phyloP scores from a whole-genome alignment of 1,284 basidiomycete genomes.

The Apiotrichum laibachii region DNA sequence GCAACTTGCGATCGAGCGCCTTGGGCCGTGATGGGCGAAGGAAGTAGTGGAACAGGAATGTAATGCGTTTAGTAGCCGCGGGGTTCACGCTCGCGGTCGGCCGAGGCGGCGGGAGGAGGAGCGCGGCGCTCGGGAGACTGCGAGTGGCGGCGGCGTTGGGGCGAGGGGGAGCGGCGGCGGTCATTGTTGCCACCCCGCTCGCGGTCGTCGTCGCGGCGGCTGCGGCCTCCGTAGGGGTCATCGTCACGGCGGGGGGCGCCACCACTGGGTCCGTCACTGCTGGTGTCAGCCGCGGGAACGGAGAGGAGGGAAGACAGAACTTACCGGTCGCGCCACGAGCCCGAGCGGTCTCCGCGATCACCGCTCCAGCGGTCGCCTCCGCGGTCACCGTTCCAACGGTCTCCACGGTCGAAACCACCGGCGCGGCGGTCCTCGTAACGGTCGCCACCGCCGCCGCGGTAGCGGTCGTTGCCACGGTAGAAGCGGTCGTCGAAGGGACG shows the following conservation, averaged over 20 bases:
- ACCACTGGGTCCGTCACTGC: constrained; percentile 18
- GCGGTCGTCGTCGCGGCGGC: constrained; percentile 33
- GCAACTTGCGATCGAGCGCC: too few species aligned
- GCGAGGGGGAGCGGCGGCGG: constrained; percentile 21
- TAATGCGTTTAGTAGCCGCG: background rate
- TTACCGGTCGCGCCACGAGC: constrained; percentile 26
- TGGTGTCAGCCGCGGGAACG: background rate
- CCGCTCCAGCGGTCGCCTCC: constrained; percentile 27
- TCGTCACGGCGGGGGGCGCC: constrained; percentile 36
- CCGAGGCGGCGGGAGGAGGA: constrained; percentile 6
- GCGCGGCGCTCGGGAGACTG: constrained; percentile 40
- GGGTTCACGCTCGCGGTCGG: constrained; percentile 1
- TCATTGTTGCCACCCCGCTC: constrained; percentile 11
- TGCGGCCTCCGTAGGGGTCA: constrained; percentile 29
- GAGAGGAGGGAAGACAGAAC: background rate
- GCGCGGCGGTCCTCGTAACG: constrained; percentile 26
- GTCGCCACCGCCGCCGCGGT: constrained; percentile 48
- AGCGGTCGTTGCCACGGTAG: constrained; percentile 39
- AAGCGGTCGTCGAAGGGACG: constrained; percentile 57
- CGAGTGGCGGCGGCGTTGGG: constrained; percentile 30
- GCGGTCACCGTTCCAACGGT: constrained; percentile 15
- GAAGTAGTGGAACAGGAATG: too few species aligned
- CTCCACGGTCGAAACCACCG: constrained; percentile 47
- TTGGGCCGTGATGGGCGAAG: too few species aligned
- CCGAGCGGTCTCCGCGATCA: constrained; percentile 35